Conservation (phyloP, 768 basidiomycete genomes). For the Boletus reticuloceps region DNA sequence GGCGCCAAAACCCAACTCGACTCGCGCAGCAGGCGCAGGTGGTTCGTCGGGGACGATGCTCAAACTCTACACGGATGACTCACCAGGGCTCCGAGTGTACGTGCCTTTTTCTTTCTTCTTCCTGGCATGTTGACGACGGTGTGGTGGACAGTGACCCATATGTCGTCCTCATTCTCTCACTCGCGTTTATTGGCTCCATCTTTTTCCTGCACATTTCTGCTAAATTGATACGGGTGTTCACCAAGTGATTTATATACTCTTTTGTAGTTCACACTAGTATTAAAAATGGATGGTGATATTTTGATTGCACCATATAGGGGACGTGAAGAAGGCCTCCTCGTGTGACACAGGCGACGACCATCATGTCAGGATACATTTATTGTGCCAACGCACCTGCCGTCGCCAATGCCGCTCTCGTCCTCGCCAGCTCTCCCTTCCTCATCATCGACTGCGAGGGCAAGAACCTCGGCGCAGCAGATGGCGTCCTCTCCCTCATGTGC, state of each 20-base stretch:
- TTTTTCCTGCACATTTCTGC: conserved; percentile 99
- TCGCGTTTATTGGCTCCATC: conserved; percentile 96
- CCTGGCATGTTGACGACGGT: conserved; percentile 3
- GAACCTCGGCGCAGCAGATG: conserved; percentile 30
- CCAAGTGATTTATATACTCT: conserved; percentile 51
- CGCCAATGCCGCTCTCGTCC: conserved; percentile 17
- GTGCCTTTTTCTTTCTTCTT: conserved; percentile 36
- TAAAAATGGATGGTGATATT: background rate
- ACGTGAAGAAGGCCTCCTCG: background rate
- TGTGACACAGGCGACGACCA: conserved; percentile 3
- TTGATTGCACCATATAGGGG: conserved; percentile 1
- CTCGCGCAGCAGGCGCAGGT: conserved; percentile 90
- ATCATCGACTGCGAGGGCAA: conserved; percentile 42
- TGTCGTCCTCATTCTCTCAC: conserved; percentile 92
- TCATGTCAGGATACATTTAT: conserved; percentile 22
- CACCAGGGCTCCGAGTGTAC: conserved; percentile 94
- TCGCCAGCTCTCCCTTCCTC: conserved; percentile 24
- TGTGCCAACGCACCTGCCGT: conserved; percentile 15
- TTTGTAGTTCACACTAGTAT: background rate
- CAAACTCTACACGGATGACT: conserved; percentile 97
- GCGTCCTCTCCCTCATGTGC: conserved; percentile 36
- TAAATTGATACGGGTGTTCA: conserved; percentile 88
- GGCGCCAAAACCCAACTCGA: conserved; percentile 75
- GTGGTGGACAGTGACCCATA: conserved; percentile 82
- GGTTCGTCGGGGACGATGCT: conserved; percentile 99